Conservation (phyloP, 1,284 basidiomycete genomes). For the Ceratobasidium papillatum region DNA sequence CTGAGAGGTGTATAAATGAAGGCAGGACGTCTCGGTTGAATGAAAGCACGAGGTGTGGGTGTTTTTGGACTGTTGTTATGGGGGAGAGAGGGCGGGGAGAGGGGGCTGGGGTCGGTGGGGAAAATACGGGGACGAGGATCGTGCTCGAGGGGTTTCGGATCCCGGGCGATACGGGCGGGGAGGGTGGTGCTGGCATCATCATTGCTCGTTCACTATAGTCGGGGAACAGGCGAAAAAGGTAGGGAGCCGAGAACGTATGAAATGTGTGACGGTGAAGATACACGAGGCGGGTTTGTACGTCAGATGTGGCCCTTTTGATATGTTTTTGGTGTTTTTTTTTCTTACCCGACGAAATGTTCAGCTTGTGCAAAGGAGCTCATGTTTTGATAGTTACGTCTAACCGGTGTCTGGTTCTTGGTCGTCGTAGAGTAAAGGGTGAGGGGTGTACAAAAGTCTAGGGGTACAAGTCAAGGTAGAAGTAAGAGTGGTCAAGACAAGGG, state of each 20-base stretch:
- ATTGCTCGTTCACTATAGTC: constrained; percentile 27
- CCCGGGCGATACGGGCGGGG: constrained; percentile 29
- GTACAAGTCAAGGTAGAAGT: neutral
- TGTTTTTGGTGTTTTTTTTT: neutral
- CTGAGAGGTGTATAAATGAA: constrained; percentile 52
- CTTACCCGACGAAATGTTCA: constrained; percentile 40
- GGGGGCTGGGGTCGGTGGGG: constrained; percentile 75
- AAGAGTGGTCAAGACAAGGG: neutral
- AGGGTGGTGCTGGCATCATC: constrained; percentile 14
- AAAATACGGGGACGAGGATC: constrained; percentile 57
- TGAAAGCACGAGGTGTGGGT: constrained; percentile 43
- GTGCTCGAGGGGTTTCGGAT: constrained; percentile 20
- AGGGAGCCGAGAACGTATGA: neutral
- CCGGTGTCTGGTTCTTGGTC: neutral
- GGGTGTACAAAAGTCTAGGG: too few relatives aligned
- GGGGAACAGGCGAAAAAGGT: neutral
- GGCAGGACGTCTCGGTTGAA: constrained; percentile 45
- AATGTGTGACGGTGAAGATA: constrained; percentile 1
- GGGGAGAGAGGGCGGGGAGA: constrained; percentile 59
- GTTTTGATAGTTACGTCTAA: constrained; percentile 1
- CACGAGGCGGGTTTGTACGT: constrained; percentile 8
- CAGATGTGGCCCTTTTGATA: neutral
- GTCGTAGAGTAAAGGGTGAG: neutral
- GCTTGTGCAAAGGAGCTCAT: constrained; percentile 28
- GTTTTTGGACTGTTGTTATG: constrained; percentile 11